phyloP scores from a whole-genome alignment of 257 asterid genomes.

The Coffea eugenioides region DNA sequence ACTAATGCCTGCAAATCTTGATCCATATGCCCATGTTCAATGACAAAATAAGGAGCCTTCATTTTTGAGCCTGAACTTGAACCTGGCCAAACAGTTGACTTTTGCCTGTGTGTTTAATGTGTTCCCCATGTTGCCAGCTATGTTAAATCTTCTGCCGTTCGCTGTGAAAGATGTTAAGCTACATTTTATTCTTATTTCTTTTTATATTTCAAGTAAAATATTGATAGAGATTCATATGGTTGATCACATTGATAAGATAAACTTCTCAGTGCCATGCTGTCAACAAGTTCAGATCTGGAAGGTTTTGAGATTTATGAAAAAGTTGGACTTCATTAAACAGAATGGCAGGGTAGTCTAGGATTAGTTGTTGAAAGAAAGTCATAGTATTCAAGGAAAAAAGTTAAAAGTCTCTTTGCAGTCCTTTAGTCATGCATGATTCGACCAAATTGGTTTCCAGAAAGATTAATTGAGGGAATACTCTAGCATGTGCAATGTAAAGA shows the following conservation, averaged over 20 bases:
- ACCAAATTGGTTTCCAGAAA: too few relatives aligned
- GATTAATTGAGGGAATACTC: not conserved
- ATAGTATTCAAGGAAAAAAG: not conserved
- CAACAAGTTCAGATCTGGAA: not conserved
- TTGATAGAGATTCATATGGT: not conserved
- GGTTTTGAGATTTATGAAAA: not conserved
- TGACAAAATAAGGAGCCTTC: not conserved
- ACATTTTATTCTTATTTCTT: not conserved
- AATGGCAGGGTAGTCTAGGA: not conserved
- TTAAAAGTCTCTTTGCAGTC: not conserved
- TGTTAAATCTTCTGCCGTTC: not conserved
- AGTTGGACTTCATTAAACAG: not conserved
- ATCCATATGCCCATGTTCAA: not conserved
- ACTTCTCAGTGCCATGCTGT: not conserved
- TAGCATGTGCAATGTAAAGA: not conserved
- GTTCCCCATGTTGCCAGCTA: not conserved
- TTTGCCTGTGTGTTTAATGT: not conserved
- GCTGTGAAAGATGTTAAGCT: not conserved
- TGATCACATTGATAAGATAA: not conserved
- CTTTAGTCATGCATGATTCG: too few relatives aligned
- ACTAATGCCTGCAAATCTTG: constrained; percentile 22
- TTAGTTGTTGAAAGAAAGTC: too few relatives aligned
- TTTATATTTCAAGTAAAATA: not conserved
- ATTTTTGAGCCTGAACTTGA: not conserved
- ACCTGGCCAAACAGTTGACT: not conserved